Evolutionary conservation across 352 stramenopile species (phyloP), one percentile per base, ranked within the genome.

Genomic region (Sclerospora graminicola): DNA sequence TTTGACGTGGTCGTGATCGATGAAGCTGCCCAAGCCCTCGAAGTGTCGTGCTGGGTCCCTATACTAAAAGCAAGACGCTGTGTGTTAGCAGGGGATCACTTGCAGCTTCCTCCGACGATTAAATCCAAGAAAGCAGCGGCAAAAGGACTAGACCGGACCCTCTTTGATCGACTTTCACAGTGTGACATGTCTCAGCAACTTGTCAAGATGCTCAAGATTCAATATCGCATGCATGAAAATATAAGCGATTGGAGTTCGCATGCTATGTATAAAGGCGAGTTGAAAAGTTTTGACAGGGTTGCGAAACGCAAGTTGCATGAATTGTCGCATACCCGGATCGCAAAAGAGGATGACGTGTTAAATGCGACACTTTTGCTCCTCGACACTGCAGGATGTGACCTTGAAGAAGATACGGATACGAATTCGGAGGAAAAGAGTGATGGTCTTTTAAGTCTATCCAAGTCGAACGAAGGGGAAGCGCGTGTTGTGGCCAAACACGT

Each of bases 1-100:
- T 99, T 99, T 54, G 95, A 98, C 63, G 42, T 98, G 10, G 85
- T 98, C 5, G 72, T 98, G 40, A 97, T 98, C 52, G 95, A 98
- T 58, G 95, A 99, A 45, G 95, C 95, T 1, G 96, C 95, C 7
- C 94, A 99, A 63, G 91, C 89, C 11, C 63, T 99, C n/a, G 95
- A 99, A 58, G 86, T 80, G 7, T 95, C 84, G 10, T 98, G 92
- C 42, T 99, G 94, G 94, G 96, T 98, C 52, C 94, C 94, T 3
- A 93, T 98, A 16, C 59, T 98, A 13, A 85, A 94, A 51, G 90
- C 84, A 4, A 84, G 77, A 54, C 73, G 84, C 1, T 88, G 89
- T 44, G 84, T 96, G 6, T 65, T 97, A 10, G 87, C 84, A 0
- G 89, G 84, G 7, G 96, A 99, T 63, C 95, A 99, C 63, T 81